phyloP scores from a whole-genome alignment of 192 early-diverging fungal genomes.

The Cetraspora pellucida region DNA sequence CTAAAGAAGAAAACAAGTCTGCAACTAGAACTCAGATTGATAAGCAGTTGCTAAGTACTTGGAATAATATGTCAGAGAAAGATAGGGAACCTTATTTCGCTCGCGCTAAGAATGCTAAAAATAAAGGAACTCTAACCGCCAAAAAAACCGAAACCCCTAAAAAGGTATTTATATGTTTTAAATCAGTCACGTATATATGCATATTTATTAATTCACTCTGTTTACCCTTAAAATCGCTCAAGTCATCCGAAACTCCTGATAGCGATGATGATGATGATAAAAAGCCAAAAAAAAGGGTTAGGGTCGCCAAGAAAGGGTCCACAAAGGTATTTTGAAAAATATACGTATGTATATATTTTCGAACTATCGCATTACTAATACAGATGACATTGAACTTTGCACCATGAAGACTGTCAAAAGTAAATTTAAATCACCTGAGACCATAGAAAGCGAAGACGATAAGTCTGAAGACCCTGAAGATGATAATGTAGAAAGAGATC shows the following conservation, averaged over 20 bases:
- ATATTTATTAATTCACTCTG: not conserved
- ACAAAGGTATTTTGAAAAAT: not conserved
- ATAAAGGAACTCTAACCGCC: not conserved
- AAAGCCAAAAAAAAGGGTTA: not conserved
- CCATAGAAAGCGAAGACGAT: not conserved
- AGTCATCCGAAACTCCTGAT: not conserved
- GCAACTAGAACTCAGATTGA: not conserved
- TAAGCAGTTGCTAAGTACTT: not conserved
- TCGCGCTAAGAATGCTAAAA: not conserved
- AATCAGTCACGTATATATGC: not conserved
- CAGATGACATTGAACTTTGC: not conserved
- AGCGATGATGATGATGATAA: not conserved
- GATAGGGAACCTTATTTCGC: not conserved
- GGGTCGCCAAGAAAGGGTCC: not conserved
- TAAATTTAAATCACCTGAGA: not conserved
- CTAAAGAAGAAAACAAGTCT: constrained; percentile 1
- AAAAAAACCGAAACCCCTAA: not conserved
- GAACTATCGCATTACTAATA: not conserved
- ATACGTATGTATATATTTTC: not conserved
- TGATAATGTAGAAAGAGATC: not conserved
- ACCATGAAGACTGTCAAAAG: not conserved
- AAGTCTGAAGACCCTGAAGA: not conserved
- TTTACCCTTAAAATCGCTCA: not conserved
- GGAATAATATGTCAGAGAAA: not conserved
- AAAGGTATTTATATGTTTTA: not conserved